A percentile compares a stretch with the other conserved stretches of the same genome.
phyloP scores from a whole-genome alignment of 192 early-diverging fungal genomes.

The Entophlyctis luteolus region DNA sequence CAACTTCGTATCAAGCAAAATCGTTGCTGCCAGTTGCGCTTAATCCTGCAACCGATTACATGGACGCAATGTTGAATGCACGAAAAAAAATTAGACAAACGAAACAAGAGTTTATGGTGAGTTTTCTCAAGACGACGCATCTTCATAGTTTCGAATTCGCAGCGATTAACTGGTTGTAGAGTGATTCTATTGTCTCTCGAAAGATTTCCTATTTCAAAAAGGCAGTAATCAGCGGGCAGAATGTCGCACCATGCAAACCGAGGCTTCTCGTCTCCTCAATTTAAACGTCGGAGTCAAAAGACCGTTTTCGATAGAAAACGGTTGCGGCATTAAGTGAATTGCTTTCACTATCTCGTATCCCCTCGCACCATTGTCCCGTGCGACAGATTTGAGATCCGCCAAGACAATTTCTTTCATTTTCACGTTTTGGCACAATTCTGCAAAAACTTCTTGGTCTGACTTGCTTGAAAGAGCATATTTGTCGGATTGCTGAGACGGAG shows the following conservation, averaged over 20 bases:
- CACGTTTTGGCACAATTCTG: conserved; percentile 28
- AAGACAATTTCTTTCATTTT: conserved; percentile 40
- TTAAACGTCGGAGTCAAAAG: conserved; percentile 61
- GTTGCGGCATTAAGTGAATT: conserved; percentile 70
- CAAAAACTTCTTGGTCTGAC: conserved; percentile 25
- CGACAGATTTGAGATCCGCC: conserved; percentile 52
- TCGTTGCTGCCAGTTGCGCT: no score
- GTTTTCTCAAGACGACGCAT: no score
- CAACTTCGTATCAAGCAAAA: no score
- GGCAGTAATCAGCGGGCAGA: conserved; percentile 2
- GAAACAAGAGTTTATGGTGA: no score
- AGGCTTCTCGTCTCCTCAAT: conserved; percentile 48
- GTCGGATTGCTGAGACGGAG: conserved; percentile 32
- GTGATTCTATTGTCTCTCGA: conserved; percentile 46
- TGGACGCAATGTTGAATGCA: no score
- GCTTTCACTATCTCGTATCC: conserved; percentile 86
- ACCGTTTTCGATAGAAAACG: conserved; percentile 73
- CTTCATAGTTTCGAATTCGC: no score
- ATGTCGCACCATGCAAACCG: conserved; percentile 21
- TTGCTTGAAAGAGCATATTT: conserved; percentile 35
- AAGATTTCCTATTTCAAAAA: conserved; percentile 37
- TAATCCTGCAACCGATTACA: no score
- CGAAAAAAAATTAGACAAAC: no score
- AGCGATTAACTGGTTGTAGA: conserved; percentile 52
- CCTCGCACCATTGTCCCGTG: conserved; percentile 70